Evolutionary conservation across 169 alveolate genomes (phyloP), one percentile per base, ranked within the genome.

Genomic region (Eimeria falciformis): DNA sequence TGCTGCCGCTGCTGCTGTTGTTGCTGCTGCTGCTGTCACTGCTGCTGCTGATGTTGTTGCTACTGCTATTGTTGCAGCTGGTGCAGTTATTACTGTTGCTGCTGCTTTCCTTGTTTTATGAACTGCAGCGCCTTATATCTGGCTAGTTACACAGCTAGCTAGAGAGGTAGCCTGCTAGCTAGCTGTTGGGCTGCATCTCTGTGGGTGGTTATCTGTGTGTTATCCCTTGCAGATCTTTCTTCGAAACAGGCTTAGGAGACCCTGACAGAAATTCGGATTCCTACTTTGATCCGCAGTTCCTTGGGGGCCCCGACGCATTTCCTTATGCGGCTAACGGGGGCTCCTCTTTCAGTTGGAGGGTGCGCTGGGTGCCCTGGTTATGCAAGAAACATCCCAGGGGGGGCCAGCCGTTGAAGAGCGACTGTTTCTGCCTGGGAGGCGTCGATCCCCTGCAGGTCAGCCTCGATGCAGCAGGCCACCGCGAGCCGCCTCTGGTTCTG

Each of bases 391-490:
- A 95, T 73, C 94, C 97, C 21, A 93, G 96, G 69, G 77, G 93
- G 82, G 97, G 98, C 1, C 97, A 96, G 84, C 98, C 98, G 25
- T 68, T 96, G 23, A 96, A 96, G 37, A 96, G 98, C 9, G 96
- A 91, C 21, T 91, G 94, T 43, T 96, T 96, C 86, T 95, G 94
- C 91, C 75, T 96, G 79, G 98, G 98, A 14, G 98, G 98, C n/a
- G 91, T 96, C 90, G 98, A 96, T 79, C 97, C 98, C 18, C 81
- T 96, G 43, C 98, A 96, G 94, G 95, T 92, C 45, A 23, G 33
- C 75, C 21, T 23, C 46, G 3, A 12, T 50, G 23, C 62, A 1
- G 62, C 23, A 21, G 62, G 23, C 62, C 62, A 12, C 62, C 18
- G 11, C 18, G 62, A 21, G 62, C 23, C 62, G 23, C 62, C 2